Evolutionary conservation across 2,329 filamentous ascomycete species (phyloP).

Genomic region (Xylaria polymorpha): DNA sequence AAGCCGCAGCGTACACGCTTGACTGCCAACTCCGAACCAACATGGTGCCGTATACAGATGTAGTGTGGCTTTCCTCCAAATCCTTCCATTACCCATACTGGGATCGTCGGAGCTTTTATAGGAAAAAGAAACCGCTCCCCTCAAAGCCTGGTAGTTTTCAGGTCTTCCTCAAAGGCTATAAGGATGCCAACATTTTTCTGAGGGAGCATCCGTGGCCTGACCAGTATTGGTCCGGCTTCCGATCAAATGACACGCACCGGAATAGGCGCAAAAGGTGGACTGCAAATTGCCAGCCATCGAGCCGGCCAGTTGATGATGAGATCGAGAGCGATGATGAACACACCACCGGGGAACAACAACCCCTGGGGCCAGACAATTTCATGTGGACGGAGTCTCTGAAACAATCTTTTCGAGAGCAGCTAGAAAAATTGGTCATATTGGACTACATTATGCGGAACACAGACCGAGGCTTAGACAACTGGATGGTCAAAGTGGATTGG

Average conservation of each 20-base stretch:
- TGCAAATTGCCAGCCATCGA: slow-evolving; percentile 79
- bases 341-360: slow-evolving; percentile 50
- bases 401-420: slow-evolving; percentile 90
- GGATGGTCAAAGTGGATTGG: slow-evolving; percentile 98
- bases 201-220: slow-evolving; percentile 98
- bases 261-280: slow-evolving; percentile 80
- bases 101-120: slow-evolving; percentile 88
- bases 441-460: slow-evolving; percentile 99
- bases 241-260: slow-evolving; percentile 73
- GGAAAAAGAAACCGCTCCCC: slow-evolving; percentile 87
- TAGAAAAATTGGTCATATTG: slow-evolving; percentile 96
- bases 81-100: slow-evolving; percentile 99
- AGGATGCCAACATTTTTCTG: slow-evolving; percentile 95
- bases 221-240: slow-evolving; percentile 78
- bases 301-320: slow-evolving; percentile 53
- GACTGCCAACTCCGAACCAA: slow-evolving; percentile 90
- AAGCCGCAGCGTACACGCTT: slow-evolving; percentile 95
- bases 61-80: slow-evolving; percentile 93
- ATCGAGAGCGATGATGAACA: slow-evolving; percentile 65
- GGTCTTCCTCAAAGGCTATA: slow-evolving; percentile 95
- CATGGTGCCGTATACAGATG: slow-evolving; percentile 95
- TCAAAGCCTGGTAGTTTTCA: slow-evolving; percentile 96
- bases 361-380: slow-evolving; percentile 67
- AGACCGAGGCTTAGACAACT: slow-evolving; percentile 95
- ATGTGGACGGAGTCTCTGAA: slow-evolving; percentile 90